Evolutionary conservation across 192 early-diverging fungal species (phyloP), one percentile per base, ranked within the genome.

Genomic region (Backusella tarrabulga): DNA sequence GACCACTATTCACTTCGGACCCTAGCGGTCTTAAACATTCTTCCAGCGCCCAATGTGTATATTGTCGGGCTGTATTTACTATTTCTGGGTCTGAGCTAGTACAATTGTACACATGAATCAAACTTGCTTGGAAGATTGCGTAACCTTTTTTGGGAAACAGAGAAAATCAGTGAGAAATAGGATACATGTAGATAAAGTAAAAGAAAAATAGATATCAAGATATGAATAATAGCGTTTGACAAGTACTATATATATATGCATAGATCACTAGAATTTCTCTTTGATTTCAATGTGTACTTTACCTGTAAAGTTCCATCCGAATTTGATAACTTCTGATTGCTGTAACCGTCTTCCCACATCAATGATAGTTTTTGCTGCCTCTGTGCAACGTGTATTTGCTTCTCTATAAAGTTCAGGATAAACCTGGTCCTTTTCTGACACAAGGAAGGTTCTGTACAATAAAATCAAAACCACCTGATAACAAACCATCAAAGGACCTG

Each of bases 61-160:
- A 17, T 70, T 52, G 34, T 54, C 66, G 34, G 5, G 75, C 73
- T 63, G 54, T 63, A 7, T 46, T 23, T 17, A 74, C 76, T 60
- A 78, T 60, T n/a, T 60, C 77, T 46, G 66, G 32, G 7, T 77
- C 70, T 5, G 26, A 35, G 21, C 44, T 75, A 11, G 77, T 75
- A n/a, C 76, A 78, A 54, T 82, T 70, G 67, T 75, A 78, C 4
- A 78, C 68, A 56, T 82, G 80, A 34, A 78, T 71, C 26, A 82
- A 42, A 19, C 54, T 69, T 14, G 80, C 73, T 68, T 82, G 80
- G 38, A 78, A 78, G 7, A 82, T 46, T 32, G 80, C 52, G 42
- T 67, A 75, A 17, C 50, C 73, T 75, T 23, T 74, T 26, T 44
- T 19, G 56, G 12, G 19, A 12, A 40, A 12, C 6, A 46, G 17